Evolutionary conservation across 2,329 filamentous ascomycete species (phyloP), one percentile per base, ranked within the genome.

Genomic region (Alternaria incomplexa): DNA sequence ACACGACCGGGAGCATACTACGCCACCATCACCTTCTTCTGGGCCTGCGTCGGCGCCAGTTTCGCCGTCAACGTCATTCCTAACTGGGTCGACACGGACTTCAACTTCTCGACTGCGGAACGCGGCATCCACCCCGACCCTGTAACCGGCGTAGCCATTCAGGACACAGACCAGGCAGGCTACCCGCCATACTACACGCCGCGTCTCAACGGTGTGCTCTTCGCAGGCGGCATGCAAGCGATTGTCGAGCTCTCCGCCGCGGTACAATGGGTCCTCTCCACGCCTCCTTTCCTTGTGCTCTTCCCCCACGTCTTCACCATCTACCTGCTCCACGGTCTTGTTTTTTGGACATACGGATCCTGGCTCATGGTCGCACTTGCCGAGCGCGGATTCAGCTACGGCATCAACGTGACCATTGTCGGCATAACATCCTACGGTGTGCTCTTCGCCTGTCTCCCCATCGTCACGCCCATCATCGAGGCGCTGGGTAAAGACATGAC

Each of bases 271-370:
- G 62, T 82, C 10, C 73, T 85, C 3, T 82, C 80, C 4, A 71
- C 77, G 5, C 79, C 75, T 22, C 51, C 80, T 22, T 74, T 84
- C 26, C 77, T 81, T 6, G 73, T 78, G 47, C 69, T 84, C 17
- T 84, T 84, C 70, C 83, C 83, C 6, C 83, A 85, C 68, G 82
- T 84, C 66, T 84, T 84, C 71, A 84, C 82, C 40, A 82, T 85
- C 57, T 85, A 85, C 65, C 79, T 85, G 8, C 75, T 84, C 52
- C 83, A 85, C 65, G 83, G 83, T 40, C 56, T 85, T 70, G 62
- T 85, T 71, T 76, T 87, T 82, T 82, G 80, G 80, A 76, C 68
- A 50, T 77, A 79, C 64, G 80, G 80, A 22, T 72, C 73, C 28
- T 81, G 77, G 73, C 73, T 81, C 23, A 72, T 78, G 57, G 70